phyloP scores from a whole-genome alignment of 1,284 basidiomycete genomes.

The Marasmius fiardii region DNA sequence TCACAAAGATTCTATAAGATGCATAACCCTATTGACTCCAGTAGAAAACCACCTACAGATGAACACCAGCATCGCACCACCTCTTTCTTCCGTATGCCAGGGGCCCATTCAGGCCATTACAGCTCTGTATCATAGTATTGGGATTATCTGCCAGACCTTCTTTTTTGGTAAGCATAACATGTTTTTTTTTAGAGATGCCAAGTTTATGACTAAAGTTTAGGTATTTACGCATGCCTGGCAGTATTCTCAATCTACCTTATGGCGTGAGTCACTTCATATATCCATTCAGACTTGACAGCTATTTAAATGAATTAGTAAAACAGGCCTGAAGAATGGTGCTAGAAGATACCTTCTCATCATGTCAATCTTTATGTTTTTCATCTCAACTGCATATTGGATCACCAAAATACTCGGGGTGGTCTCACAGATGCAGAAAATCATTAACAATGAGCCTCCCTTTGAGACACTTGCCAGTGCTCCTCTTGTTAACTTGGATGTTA shows the following conservation, averaged over 20 bases:
- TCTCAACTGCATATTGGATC: background rate
- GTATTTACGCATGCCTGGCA: no score
- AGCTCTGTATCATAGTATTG: slow-evolving; percentile 1
- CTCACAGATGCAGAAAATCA: background rate
- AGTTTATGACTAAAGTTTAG: background rate
- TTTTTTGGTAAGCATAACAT: background rate
- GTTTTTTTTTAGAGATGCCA: background rate
- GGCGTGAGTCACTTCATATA: no score
- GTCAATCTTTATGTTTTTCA: slow-evolving; percentile 7
- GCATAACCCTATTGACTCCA: no score
- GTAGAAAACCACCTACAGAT: no score
- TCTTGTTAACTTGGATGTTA: no score
- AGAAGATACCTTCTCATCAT: background rate
- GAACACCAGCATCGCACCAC: no score
- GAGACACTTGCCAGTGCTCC: background rate
- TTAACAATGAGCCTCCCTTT: background rate
- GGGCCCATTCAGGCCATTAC: no score
- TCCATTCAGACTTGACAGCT: no score
- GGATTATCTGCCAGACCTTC: background rate
- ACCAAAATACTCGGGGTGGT: background rate
- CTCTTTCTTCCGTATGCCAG: no score
- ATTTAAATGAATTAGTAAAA: no score
- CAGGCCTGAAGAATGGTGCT: background rate
- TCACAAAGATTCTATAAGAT: no score
- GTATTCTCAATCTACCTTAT: no score